Conservation (phyloP, 805 yeast genomes). For the Candida nanaspora region DNA sequence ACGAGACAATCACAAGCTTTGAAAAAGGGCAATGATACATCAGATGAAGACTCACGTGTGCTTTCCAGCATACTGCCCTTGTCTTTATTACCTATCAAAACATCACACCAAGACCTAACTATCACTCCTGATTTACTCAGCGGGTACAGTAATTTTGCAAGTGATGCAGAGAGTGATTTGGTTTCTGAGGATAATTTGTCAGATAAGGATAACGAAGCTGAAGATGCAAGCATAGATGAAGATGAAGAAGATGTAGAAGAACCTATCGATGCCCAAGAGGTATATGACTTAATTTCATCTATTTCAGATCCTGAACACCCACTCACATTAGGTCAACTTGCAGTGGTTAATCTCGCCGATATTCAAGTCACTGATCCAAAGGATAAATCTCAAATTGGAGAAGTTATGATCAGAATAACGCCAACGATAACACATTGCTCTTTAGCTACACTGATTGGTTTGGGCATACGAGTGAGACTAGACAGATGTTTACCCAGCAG, state of each 20-base stretch:
- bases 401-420: conserved; percentile 76
- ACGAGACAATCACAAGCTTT: conserved; percentile 45
- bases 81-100: conserved; percentile 17
- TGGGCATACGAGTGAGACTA: conserved; percentile 86
- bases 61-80: conserved; percentile 24
- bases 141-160: neutral
- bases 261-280: conserved; percentile 80
- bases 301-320: conserved; percentile 99
- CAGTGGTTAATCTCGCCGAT: conserved; percentile 83
- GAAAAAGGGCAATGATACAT: conserved; percentile 4
- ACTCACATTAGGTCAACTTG: conserved; percentile 83
- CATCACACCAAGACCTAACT: neutral
- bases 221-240: neutral
- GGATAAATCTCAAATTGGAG: conserved; percentile 50
- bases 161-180: neutral
- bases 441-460: conserved; percentile 89
- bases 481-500: conserved; percentile 85
- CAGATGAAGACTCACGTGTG: conserved; percentile 14
- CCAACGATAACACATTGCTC: conserved; percentile 99
- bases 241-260: conserved; percentile 32
- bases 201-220: neutral
- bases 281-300: conserved; percentile 76
- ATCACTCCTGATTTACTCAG: neutral
- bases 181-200: neutral
- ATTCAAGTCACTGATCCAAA: conserved; percentile 62